Evolutionary conservation across 1,139 yeast genomes (phyloP).

Genomic region (Hansenula anomala): DNA sequence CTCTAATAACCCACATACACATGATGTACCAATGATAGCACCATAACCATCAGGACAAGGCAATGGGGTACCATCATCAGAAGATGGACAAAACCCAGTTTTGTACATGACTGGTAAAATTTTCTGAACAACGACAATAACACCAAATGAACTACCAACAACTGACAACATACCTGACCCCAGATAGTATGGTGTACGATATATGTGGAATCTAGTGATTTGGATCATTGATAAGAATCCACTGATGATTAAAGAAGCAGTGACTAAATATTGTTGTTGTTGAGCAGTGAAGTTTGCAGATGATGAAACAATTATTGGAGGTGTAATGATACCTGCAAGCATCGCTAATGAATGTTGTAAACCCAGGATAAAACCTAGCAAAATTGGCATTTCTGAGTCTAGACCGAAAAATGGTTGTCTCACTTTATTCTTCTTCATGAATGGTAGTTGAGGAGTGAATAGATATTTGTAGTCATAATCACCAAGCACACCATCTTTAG

Average conservation of each 20-base stretch:
- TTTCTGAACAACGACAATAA: slow-evolving; percentile 71
- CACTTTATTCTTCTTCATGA: slow-evolving; percentile 43
- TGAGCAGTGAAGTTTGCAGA: slow-evolving; percentile 52
- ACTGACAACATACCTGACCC: slow-evolving; percentile 89
- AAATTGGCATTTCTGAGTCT: slow-evolving; percentile 71
- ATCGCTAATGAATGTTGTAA: slow-evolving; percentile 84
- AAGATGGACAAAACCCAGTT: slow-evolving; percentile 62
- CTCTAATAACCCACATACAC: slow-evolving; percentile 71
- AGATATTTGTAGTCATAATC: slow-evolving; percentile 73
- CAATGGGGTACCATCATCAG: slow-evolving; percentile 54
- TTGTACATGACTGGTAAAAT: slow-evolving; percentile 78
- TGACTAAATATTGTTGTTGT: slow-evolving; percentile 65
- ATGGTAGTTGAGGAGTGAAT: slow-evolving; percentile 75
- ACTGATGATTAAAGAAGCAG: slow-evolving; percentile 69
- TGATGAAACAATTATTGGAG: slow-evolving; percentile 66
- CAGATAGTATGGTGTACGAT: slow-evolving; percentile 63
- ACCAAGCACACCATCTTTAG: slow-evolving; percentile 74
- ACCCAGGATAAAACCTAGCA: slow-evolving; percentile 68
- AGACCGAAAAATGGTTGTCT: slow-evolving; percentile 79
- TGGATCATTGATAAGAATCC: slow-evolving; percentile 73
- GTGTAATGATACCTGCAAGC: slow-evolving; percentile 90
- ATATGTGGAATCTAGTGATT: slow-evolving; percentile 75
- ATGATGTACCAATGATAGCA: slow-evolving; percentile 74
- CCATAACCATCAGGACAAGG: slow-evolving; percentile 93
- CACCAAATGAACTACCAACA: slow-evolving; percentile 87